phyloP scores from a whole-genome alignment of 108 stramenopile species.

The Nitzschia sp. region DNA sequence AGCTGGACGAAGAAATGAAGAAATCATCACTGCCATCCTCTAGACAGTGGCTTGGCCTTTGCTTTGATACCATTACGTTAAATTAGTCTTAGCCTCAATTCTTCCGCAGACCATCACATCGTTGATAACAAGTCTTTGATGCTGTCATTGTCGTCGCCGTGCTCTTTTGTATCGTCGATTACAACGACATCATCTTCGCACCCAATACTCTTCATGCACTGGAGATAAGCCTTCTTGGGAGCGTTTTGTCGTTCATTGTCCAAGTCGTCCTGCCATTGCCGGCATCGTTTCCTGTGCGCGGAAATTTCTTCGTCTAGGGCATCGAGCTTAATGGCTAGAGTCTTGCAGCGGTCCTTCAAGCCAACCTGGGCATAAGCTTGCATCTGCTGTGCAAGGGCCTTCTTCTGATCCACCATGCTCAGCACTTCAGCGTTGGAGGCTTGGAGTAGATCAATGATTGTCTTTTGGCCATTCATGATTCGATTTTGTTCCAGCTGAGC shows the following conservation, averaged over 20 bases:
- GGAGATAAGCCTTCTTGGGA: neutral
- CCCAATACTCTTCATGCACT: neutral
- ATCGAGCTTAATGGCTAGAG: neutral
- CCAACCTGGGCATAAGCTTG: neutral
- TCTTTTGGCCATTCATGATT: neutral
- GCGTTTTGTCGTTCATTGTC: neutral
- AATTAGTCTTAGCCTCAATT: too few species aligned
- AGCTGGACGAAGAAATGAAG: too few species aligned
- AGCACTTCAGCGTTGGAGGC: neutral
- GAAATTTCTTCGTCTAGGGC: neutral
- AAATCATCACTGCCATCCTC: too few species aligned
- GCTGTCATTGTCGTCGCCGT: too few species aligned
- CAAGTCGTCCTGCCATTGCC: neutral
- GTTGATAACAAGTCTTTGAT: too few species aligned
- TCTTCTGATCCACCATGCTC: neutral
- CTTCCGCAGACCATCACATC: too few species aligned
- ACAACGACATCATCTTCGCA: neutral
- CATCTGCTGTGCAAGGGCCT: neutral
- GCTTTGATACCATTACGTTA: too few species aligned
- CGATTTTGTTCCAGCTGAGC: neutral
- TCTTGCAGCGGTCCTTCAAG: neutral
- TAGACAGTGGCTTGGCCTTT: too few species aligned
- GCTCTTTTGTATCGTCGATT: neutral
- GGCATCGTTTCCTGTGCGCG: neutral
- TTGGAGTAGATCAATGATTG: neutral